Base-by-base conservation (phyloP, 2,329 filamentous ascomycete species). In the Pseudopithomyces maydicus region DNA sequence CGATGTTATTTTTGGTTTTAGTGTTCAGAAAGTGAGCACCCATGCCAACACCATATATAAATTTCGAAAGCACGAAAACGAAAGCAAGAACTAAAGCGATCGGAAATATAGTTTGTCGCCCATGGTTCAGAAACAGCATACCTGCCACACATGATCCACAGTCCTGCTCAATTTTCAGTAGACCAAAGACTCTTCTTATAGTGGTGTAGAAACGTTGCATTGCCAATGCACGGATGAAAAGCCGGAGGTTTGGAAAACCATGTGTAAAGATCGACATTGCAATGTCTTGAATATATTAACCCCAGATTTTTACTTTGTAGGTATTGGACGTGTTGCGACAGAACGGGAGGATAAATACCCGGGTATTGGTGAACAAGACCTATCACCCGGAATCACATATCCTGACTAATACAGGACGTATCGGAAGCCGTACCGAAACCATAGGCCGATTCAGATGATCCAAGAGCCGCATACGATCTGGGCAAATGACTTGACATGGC, bases 71-170 rank as follows among this genome's bases (percentile, higher is more conserved):
- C 2, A 63, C n/a, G 7, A 63, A 42, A 11, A 65, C 17, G 14
- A 55, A n/a, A 7, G 56, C 38, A 10, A 61, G 29, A 41, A 57
- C 62, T 14, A 60, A 29, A 26, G 46, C 49, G 3, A 55, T 45
- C 7, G 49, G 52, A 32, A 62, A 51, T 14, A 33, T 63, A 8
- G 61, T 50, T 20, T 35, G 32, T 19, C 61, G 63, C 23, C 56
- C 58, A 59, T 59, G 57, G 29, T 53, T 62, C 35, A 38, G 55
- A 42, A 56, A 61, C 35, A 54, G 63, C 66, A 67, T 67, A 32
- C 26, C n/a, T 42, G 10, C 43, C n/a, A 7, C n/a, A 41, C 19
- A 15, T 17, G 38, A 2, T 20, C 38, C 45, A 15, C 15, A n/a
- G 38, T 20, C 35, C 35, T 29, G 15, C 23, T 7, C 41, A 36